Evolutionary conservation across 371 early-diverging fungal genomes (phyloP), one percentile per base, ranked within the genome.

Genomic region (Mucor velutinosus): DNA sequence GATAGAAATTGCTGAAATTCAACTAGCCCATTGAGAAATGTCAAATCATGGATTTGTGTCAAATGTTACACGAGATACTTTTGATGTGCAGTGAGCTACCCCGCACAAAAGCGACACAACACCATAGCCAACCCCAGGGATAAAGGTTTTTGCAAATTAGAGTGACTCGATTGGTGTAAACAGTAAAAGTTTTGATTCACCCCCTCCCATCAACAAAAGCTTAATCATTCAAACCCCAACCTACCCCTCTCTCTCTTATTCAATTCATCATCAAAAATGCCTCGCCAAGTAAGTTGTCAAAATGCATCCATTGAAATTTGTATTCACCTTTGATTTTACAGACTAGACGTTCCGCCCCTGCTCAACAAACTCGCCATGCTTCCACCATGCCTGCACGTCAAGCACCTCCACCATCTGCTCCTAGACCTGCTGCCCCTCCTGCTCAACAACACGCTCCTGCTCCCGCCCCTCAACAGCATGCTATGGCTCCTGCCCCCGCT

Each of bases 351-450:
- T 80, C 86, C 59, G 90, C 87, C 62, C 87, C 80, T 72, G 81
- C 81, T 74, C 85, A 87, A 70, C 90, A 88, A 75, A 85, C 82
- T 43, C 86, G 92, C 67, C 81, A 83, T 72, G 88, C 89, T 32
- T 86, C 86, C 72, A 92, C 92, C 64, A 87, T 89, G 85, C 87
- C 91, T 74, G 76, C 79, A 43, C 90, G 89, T 49, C 88, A 87
- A 71, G 82, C 90, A 51, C 85, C 85, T 60, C 84, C 86, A 43
- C 87, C 86, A 29, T 71, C 85, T 64, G 82, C 80, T 57, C 79
- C 75, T 74, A 84, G 79, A 30, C 75, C 86, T 70, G 81, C 76
- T 65, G 78, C 87, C 30, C 69, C 73, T 43, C 73, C 67, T 27
- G 70, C 82, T 58, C 33, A n/a, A 14, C 68, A 77, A 77, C 68